Base-by-base conservation (phyloP, 768 basidiomycete species). In the Xerocomus potaroensis region DNA sequence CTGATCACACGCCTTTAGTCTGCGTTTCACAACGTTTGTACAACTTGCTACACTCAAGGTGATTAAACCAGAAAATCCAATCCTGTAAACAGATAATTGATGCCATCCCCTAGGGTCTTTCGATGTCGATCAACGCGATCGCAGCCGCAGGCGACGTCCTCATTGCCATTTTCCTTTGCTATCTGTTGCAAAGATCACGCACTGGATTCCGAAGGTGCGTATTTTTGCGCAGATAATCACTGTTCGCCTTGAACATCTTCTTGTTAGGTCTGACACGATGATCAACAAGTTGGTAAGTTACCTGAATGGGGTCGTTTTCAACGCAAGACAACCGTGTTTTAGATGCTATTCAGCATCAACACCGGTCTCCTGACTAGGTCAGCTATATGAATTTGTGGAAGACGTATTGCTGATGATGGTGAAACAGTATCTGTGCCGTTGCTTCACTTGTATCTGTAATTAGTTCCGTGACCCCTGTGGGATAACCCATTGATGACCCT, bases 291-390 rank as follows among this genome's bases (percentile, higher is more conserved):
- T 81, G 43, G 62, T 62, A 43, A 49, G 62, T 37, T 8, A 8
- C 7, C n/a, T 15, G 10, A 15, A 31, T n/a, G 0, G 9, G 0
- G 23, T 12, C 4, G 0, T 24, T 24, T 48, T n/a, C 22, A 8
- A 23, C 36, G 14, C 44, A 27, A 29, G 18, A 49, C 24, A 26
- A 33, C 3, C 4, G 11, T 8, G 21, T 2, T 38, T 35, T 40
- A 63, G 76, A 81, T 80, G 33, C 15, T 80, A 10, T 81, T 79
- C 58, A 72, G 74, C 26, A 74, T 81, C 39, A 79, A 79, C 31
- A 65, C 64, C 0, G 65, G 64, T 44, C 51, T 65, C 19, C 50
- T 65, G 41, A 65, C 64, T 3, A 61, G 58, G 58, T 60, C 8
- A 30, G 58, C 47, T 14, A 40, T 3, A 2, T 30, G 16, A 26